These are phyloP conservation scores for Westerdykella sp. DNA, from an alignment of 2,329 filamentous ascomycete genomes.

Conservation along the genomic window DNA sequence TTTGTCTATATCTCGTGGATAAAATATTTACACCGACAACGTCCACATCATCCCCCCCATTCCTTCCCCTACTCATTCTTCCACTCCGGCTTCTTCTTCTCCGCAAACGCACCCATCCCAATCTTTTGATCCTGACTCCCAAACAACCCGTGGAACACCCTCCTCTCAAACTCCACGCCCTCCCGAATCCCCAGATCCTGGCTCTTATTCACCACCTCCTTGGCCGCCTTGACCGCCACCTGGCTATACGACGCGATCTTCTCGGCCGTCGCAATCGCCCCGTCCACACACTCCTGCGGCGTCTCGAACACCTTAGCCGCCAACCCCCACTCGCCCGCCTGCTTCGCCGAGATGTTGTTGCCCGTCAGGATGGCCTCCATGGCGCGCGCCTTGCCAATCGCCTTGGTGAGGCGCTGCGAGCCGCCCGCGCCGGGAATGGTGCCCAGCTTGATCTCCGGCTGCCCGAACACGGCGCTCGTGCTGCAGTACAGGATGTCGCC, in stretches of 20 bases:
- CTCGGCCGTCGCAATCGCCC: conserved; percentile 74
- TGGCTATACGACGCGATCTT: conserved; percentile 81
- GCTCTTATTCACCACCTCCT: conserved; percentile 99
- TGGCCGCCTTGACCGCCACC: conserved; percentile 82
- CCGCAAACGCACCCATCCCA: conserved; percentile 87
- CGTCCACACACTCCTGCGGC: conserved; percentile 76
- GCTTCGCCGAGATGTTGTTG: conserved; percentile 69
- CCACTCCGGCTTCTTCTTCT: conserved; percentile 93
- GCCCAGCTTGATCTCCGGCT: conserved; percentile 94
- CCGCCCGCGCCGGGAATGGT: conserved; percentile 89
- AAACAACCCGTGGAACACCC: conserved; percentile 89
- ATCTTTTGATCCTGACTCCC: conserved; percentile 96
- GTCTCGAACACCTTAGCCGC: conserved; percentile 75
- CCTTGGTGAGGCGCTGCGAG: conserved; percentile 77
- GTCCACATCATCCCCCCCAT: no score
- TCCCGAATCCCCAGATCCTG: conserved; percentile 83
- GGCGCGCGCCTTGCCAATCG: conserved; percentile 42
- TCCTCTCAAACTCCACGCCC: conserved; percentile 89
- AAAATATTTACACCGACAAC: no score
- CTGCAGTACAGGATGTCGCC: conserved; percentile 92
- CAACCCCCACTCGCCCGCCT: conserved; percentile 86
- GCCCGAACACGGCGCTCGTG: conserved; percentile 79
- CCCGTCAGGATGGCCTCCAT: conserved; percentile 46
- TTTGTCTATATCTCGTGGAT: no score
- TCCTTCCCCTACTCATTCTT: conserved; percentile 63